Percentiles rank a stretch among this genome's conserved stretches.
These are phyloP conservation scores for Taphrina sp. DNA, from an alignment of 1,139 yeast genomes.

Conservation along the genomic window DNA sequence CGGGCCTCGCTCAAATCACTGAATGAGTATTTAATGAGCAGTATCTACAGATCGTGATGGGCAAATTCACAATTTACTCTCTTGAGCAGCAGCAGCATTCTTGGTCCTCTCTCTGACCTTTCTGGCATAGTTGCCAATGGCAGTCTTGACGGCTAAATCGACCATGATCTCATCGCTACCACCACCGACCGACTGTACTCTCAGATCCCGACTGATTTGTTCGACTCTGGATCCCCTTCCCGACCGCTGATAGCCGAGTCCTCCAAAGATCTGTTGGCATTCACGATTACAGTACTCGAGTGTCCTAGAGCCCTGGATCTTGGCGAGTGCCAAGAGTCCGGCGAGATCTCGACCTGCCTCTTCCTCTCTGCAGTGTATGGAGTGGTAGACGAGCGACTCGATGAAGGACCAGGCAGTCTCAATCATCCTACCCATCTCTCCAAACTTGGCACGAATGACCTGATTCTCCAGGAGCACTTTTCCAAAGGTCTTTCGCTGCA, in stretches of 20 bases:
- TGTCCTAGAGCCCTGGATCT: slow-evolving; percentile 48
- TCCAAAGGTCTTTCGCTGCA: slow-evolving; percentile 50
- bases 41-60: slow-evolving; percentile 42
- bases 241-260: slow-evolving; percentile 49
- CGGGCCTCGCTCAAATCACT: slow-evolving; percentile 71
- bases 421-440: slow-evolving; percentile 48
- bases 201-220: slow-evolving; percentile 48
- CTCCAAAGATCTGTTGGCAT: slow-evolving; percentile 47
- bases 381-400: slow-evolving; percentile 44
- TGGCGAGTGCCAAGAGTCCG: slow-evolving; percentile 49
- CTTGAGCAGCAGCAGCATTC: too few relatives aligned
- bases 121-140: too few relatives aligned
- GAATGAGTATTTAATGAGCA: slow-evolving; percentile 47
- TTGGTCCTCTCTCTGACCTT: too few relatives aligned
- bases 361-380: slow-evolving; percentile 43
- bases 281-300: slow-evolving; percentile 48
- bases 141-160: slow-evolving; percentile 13
- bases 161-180: slow-evolving; percentile 12
- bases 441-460: slow-evolving; percentile 49
- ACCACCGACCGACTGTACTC: slow-evolving; percentile 3
- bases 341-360: slow-evolving; percentile 47
- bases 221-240: slow-evolving; percentile 50
- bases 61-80: too few relatives aligned
- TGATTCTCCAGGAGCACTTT: slow-evolving; percentile 48
- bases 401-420: slow-evolving; percentile 48